Evolutionary conservation across 2,329 filamentous ascomycete genomes (phyloP), one percentile per base, ranked within the genome.

Genomic region (Colletotrichum caudatum): DNA sequence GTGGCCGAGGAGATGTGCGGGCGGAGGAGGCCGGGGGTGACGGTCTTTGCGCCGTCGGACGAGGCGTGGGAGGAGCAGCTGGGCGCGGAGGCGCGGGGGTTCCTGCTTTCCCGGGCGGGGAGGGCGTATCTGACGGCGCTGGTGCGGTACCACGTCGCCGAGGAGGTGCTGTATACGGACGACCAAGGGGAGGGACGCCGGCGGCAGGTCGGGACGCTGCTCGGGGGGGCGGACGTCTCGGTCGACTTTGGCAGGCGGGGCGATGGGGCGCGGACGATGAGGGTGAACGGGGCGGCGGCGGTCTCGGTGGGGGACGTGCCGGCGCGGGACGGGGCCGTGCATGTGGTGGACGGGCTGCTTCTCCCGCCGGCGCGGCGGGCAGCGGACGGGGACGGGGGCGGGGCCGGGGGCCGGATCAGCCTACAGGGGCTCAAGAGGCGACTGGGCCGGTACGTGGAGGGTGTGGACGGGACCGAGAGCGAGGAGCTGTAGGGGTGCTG

Each of bases 31-130:
- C 26, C 26, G 26, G 59, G 53, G 3, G 18, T 64, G 11, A 70
- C 66, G 26, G n/a, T 72, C 14, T 62, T 72, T 11, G 66, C 66
- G 11, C 70, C 70, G 1, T 65, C 61, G 18, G 29, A 72, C 44
- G 41, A 56, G 3, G 66, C 66, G 3, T 72, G 66, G 66, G 56
- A 44, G 1, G 39, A 44, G 16, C 5, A 7, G 12, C 18, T 9
- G 20, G 41, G 66, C 14, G 33, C 1, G 2, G 70, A 71, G 0
- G n/a, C 20, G 2, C 56, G n/a, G 26, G 5, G 5, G 3, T 72
- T 69, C 2, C 26, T 72, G 23, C 56, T 72, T 16, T 57, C 66
- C 1, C 9, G 29, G 1, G 11, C 2, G 33, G 66, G 41, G 8
- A 1, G 1, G 12, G 18, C 0, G 16, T 62, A 46, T 2, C 11